phyloP scores from a whole-genome alignment of 75 land plant species.

The Sequoia sempervirens region DNA sequence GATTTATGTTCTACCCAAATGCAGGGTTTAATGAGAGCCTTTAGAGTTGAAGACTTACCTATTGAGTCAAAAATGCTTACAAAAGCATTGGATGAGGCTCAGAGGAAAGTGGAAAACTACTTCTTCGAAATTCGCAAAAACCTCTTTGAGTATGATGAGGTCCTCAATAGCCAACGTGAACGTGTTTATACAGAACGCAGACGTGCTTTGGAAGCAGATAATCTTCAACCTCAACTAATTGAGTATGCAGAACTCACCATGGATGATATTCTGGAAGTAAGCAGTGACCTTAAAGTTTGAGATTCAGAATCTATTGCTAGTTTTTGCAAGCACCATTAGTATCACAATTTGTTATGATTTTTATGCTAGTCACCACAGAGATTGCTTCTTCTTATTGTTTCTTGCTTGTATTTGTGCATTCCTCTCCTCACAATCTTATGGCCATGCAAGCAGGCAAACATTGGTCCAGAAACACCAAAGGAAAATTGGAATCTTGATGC shows the following conservation, averaged over 20 bases:
- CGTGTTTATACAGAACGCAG: constrained; percentile 96
- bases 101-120: constrained; percentile 95
- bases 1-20: constrained; percentile 7
- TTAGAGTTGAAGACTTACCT: constrained; percentile 95
- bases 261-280: constrained; percentile 94
- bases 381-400: neutral
- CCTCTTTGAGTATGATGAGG: constrained; percentile 97
- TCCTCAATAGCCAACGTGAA: constrained; percentile 96
- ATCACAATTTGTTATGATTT: neutral
- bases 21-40: constrained; percentile 97
- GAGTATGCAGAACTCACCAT: constrained; percentile 98
- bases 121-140: constrained; percentile 96
- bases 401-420: constrained; percentile 3
- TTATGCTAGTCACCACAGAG: neutral
- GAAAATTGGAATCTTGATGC: constrained; percentile 94
- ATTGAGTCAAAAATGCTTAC: constrained; percentile 97
- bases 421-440: neutral
- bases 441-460: constrained; percentile 66
- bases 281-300: neutral
- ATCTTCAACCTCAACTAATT: constrained; percentile 71
- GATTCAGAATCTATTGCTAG: neutral
- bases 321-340: neutral
- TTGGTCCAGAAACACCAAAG: constrained; percentile 64
- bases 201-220: constrained; percentile 80
- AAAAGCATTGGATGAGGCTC: constrained; percentile 96